Evolutionary conservation across 169 alveolate genomes (phyloP).

Genomic region (Plasmodium gaboni): DNA sequence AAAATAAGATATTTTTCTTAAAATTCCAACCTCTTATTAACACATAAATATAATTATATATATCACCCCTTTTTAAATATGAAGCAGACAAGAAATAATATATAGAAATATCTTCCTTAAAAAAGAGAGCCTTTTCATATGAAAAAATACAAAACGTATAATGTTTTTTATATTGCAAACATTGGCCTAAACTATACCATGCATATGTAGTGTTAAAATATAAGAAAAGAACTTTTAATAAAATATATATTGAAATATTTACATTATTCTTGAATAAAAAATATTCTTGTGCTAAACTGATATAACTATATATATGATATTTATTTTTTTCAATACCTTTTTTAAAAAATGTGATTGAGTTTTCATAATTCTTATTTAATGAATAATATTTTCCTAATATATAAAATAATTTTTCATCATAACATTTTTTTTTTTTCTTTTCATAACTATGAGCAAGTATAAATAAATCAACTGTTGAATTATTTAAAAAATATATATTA

Average conservation of each 20-base stretch:
- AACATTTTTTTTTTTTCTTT: constrained; percentile 1
- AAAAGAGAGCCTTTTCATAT: constrained; percentile 49
- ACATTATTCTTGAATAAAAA: constrained; percentile 27
- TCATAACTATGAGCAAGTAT: constrained; percentile 13
- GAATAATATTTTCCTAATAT: constrained; percentile 38
- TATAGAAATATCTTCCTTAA: constrained; percentile 9
- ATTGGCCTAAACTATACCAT: constrained; percentile 54
- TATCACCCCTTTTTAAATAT: constrained; percentile 50
- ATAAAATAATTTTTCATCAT: constrained; percentile 28
- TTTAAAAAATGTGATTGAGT: constrained; percentile 30
- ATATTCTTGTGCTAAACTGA: constrained; percentile 61
- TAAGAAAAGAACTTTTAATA: constrained; percentile 13
- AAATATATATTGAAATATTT: constrained; percentile 24
- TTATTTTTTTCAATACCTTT: constrained; percentile 25
- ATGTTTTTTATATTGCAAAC: constrained; percentile 33
- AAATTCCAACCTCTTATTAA: constrained; percentile 33
- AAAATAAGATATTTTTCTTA: constrained; percentile 15
- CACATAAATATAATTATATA: constrained; percentile 24
- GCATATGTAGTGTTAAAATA: constrained; percentile 64
- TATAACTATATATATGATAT: constrained; percentile 24
- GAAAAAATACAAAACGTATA: constrained; percentile 39
- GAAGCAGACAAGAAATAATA: constrained; percentile 21
- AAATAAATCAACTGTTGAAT: constrained; percentile 7
- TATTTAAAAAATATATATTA: constrained; percentile 31
- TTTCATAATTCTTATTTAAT: constrained; percentile 8